Evolutionary conservation across 2,329 filamentous ascomycete genomes (phyloP).

Genomic region (Blastomyces parvus): DNA sequence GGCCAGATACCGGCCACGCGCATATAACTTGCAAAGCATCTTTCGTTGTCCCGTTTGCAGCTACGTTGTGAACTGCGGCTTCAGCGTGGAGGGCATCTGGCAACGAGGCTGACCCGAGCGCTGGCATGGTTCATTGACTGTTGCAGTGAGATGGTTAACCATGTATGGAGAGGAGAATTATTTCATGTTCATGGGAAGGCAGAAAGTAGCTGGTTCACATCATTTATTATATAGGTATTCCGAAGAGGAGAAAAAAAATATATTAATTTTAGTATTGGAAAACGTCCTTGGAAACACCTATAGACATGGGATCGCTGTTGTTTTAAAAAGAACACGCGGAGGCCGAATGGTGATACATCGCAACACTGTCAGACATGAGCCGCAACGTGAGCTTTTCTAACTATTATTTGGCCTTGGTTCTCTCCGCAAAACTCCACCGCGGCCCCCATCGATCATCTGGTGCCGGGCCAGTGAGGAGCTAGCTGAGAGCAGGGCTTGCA

Average conservation of each 20-base stretch:
- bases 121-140: constrained; percentile 24
- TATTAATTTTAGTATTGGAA: background rate
- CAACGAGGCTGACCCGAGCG: constrained; percentile 25
- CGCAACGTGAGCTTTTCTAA: background rate
- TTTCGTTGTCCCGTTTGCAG: constrained; percentile 22
- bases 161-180: background rate
- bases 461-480: too few species aligned
- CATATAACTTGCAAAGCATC: constrained; percentile 29
- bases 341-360: background rate
- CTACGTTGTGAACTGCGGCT: constrained; percentile 7
- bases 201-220: background rate
- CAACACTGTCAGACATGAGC: background rate
- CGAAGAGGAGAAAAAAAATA: background rate
- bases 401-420: background rate
- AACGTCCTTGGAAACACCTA: background rate
- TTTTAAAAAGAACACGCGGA: background rate
- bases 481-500: background rate
- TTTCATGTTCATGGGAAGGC: background rate
- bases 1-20: constrained; percentile 37
- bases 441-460: background rate
- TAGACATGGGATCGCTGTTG: background rate
- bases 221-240: background rate
- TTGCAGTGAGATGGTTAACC: background rate
- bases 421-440: background rate
- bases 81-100: constrained; percentile 16